Conservation (phyloP, 345 rosid genomes). For the Diplotaxis tenuifolia region DNA sequence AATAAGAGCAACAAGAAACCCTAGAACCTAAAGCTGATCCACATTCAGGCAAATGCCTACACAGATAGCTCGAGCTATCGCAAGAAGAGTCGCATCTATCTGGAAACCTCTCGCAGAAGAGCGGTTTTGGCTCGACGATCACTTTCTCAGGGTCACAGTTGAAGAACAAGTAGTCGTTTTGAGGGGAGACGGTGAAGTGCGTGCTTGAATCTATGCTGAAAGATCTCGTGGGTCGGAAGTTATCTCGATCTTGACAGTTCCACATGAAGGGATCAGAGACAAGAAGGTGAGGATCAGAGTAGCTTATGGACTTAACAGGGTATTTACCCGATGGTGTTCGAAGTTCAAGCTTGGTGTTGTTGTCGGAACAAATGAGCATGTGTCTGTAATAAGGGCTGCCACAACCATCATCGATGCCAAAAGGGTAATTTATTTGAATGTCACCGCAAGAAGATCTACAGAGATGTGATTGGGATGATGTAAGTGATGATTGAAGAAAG, state of each 20-base stretch:
- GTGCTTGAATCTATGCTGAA: conserved; percentile 88
- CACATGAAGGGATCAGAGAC: conserved; percentile 84
- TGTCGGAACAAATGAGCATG: conserved; percentile 68
- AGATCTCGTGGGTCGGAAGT: conserved; percentile 70
- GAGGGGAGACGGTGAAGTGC: conserved; percentile 69
- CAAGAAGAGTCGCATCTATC: conserved; percentile 88
- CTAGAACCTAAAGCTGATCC: conserved; percentile 44
- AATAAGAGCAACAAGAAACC: conserved; percentile 79
- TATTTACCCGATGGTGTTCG: conserved; percentile 83
- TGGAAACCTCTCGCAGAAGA: conserved; percentile 83
- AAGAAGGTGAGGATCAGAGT: conserved; percentile 76
- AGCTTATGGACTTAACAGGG: conserved; percentile 66
- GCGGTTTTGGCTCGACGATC: conserved; percentile 74
- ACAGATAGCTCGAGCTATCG: conserved; percentile 81
- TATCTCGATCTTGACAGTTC: conserved; percentile 65
- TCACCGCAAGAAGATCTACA: conserved; percentile 75
- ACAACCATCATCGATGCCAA: conserved; percentile 82
- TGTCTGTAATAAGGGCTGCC: conserved; percentile 83
- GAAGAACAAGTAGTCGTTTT: conserved; percentile 91
- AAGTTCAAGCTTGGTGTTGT: conserved; percentile 56
- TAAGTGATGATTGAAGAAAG: conserved; percentile 18
- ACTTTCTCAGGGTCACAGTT: conserved; percentile 67
- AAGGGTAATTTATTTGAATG: conserved; percentile 70
- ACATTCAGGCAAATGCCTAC: conserved; percentile 83
- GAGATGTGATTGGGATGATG: conserved; percentile 43